Percentiles rank a stretch among this genome's conserved stretches.
Conservation (phyloP, 768 basidiomycete species). For the Leccinum barrowsii region DNA sequence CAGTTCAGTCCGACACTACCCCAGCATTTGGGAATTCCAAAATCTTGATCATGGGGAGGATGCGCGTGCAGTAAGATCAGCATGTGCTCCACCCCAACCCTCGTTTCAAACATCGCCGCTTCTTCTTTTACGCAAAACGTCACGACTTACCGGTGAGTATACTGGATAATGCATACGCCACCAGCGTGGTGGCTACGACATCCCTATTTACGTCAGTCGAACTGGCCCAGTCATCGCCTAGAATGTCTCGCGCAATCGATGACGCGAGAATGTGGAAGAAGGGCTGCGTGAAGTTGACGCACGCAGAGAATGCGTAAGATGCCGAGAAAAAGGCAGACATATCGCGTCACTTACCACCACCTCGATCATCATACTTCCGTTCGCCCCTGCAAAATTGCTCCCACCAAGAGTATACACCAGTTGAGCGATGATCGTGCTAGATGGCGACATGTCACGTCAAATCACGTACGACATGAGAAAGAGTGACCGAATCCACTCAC, state of each 20-base stretch:
- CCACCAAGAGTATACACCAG: conserved; percentile 83
- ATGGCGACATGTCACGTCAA: not conserved
- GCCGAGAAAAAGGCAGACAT: not conserved
- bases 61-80: conserved; percentile 1
- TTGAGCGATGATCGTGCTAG: conserved; percentile 73
- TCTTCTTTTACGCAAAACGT: not conserved
- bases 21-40: conserved; percentile 13
- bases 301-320: not conserved
- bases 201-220: conserved; percentile 61
- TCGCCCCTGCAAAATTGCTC: conserved; percentile 84
- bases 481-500: conserved; percentile 34
- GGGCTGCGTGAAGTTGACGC: conserved; percentile 47
- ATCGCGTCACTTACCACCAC: conserved; percentile 65
- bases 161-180: conserved; percentile 83
- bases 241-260: conserved; percentile 64
- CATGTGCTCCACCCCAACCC: not conserved
- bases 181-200: conserved; percentile 89
- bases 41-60: conserved; percentile 1
- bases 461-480: not conserved
- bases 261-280: conserved; percentile 93
- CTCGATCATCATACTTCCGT: conserved; percentile 98
- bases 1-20: conserved; percentile 1
- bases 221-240: conserved; percentile 22
- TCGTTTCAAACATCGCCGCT: not conserved
- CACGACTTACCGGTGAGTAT: conserved; percentile 69